Conservation (phyloP, 2,329 filamentous ascomycete genomes). For the Ophiosphaerella narmari region DNA sequence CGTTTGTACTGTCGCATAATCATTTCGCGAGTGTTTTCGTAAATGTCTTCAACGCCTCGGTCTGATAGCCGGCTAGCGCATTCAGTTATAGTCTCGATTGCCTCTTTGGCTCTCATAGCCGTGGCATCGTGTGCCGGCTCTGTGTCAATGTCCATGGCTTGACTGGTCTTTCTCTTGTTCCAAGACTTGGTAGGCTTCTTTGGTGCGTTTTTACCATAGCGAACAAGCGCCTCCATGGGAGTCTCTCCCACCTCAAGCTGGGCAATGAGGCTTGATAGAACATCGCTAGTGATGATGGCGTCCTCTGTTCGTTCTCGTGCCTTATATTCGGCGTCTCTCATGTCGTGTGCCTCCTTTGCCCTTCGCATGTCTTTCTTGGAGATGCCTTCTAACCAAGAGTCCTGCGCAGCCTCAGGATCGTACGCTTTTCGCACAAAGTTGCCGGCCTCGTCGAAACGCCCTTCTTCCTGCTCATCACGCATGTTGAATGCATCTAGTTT, state of each 20-base stretch:
- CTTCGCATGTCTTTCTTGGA: slow-evolving; percentile 92
- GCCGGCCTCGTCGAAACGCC: slow-evolving; percentile 85
- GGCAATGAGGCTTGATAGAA: slow-evolving; percentile 73
- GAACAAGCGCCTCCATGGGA: slow-evolving; percentile 81
- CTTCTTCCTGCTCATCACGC: slow-evolving; percentile 86
- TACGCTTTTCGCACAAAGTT: slow-evolving; percentile 89
- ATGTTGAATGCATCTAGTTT: slow-evolving; percentile 97
- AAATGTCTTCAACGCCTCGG: slow-evolving; percentile 85
- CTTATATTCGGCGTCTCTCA: slow-evolving; percentile 76
- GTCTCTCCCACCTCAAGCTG: slow-evolving; percentile 82
- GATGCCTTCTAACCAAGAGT: slow-evolving; percentile 88
- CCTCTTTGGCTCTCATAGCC: slow-evolving; percentile 70
- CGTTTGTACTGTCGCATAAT: slow-evolving; percentile 81
- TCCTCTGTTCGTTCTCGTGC: slow-evolving; percentile 76
- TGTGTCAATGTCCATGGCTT: slow-evolving; percentile 72
- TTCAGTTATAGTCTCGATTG: slow-evolving; percentile 82
- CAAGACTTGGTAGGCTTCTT: slow-evolving; percentile 55
- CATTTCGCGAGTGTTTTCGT: slow-evolving; percentile 83
- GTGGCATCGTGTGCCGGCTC: slow-evolving; percentile 66
- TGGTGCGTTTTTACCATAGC: slow-evolving; percentile 69
- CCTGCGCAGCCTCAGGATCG: slow-evolving; percentile 88
- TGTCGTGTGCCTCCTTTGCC: slow-evolving; percentile 85
- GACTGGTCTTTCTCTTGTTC: slow-evolving; percentile 49
- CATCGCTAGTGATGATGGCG: slow-evolving; percentile 70
- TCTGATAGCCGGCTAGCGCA: slow-evolving; percentile 86